Evolutionary conservation across 1,284 basidiomycete species (phyloP), one percentile per base, ranked within the genome.

Genomic region (Tilletia walkeri): DNA sequence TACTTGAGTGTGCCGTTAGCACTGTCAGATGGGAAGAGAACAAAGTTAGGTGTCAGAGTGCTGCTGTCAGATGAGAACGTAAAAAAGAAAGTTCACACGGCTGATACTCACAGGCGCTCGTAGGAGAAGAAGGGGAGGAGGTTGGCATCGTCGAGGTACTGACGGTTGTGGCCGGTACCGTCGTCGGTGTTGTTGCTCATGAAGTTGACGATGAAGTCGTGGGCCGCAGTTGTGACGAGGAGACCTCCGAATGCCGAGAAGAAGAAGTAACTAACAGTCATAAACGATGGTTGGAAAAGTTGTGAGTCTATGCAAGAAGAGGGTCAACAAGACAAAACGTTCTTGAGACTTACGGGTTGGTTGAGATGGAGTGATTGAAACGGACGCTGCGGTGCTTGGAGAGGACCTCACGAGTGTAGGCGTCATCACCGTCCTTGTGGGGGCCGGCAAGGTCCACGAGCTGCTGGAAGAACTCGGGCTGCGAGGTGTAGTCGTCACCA

Each of bases 61-160:
- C 24, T 30, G 24, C 2, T 30, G 24, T 30, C 1, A 30, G 2
- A 30, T 30, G 24, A 30, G 24, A n/a, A n/a, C n/a, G n/a, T n/a
- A n/a, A 30, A 30, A 30, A 2, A 30, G 24, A 30, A 2, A 30
- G 2, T 30, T 30, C 24, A 1, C 24, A 30, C 24, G 24, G 24
- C 24, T 30, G 24, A 30, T 30, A 30, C 24, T 30, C 24, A 30
- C 24, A 30, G 24, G 24, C 69, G 63, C 59, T 67, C 68, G 18
- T 78, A 71, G 7, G 67, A 56, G 67, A 78, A 78, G 70, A 78
- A 78, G 70, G 77, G 72, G 54, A 77, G 48, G 0, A 78, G 72
- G 71, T 78, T 77, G 65, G 69, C 69, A 67, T 78, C 77, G 68
- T 78, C 77, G 16, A 78, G 73, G 72, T 78, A 78, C 49, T 78